Evolutionary conservation across 106 monocot genomes (phyloP).

Genomic region (Agapanthus africanus): DNA sequence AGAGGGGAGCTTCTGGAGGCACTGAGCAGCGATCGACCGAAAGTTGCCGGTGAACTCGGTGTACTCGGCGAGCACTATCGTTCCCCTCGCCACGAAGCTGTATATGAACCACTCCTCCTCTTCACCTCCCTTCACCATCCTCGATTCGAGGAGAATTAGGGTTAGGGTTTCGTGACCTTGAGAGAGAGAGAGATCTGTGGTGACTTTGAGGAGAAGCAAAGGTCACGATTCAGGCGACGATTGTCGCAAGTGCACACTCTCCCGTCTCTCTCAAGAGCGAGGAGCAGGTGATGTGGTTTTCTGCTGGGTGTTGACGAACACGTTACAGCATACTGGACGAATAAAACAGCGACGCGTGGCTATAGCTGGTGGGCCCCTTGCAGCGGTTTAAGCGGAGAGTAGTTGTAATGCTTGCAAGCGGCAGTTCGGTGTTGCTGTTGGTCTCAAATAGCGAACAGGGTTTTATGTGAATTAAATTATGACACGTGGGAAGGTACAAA

Average conservation of each 20-base stretch:
- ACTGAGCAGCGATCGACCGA: constrained; percentile 77
- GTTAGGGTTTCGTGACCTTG: not conserved
- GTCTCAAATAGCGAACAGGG: not conserved
- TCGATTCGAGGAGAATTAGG: not conserved
- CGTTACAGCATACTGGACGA: not conserved
- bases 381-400: too few relatives aligned
- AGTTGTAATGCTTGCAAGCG: not conserved
- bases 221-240: not conserved
- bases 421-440: not conserved
- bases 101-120: constrained; percentile 48
- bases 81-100: constrained; percentile 79
- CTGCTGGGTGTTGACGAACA: not conserved
- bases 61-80: constrained; percentile 74
- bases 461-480: too few relatives aligned
- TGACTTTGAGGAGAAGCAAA: not conserved
- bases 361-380: too few relatives aligned
- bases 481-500: too few relatives aligned
- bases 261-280: not conserved
- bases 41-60: constrained; percentile 91
- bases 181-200: not conserved
- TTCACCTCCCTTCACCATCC: constrained; percentile 10
- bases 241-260: not conserved
- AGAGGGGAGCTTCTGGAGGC: constrained; percentile 72
- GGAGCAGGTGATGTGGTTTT: not conserved
- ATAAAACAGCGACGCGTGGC: not conserved